Base-by-base conservation (phyloP, 73 alveolate genomes). In the Durusdinium trenchii region DNA sequence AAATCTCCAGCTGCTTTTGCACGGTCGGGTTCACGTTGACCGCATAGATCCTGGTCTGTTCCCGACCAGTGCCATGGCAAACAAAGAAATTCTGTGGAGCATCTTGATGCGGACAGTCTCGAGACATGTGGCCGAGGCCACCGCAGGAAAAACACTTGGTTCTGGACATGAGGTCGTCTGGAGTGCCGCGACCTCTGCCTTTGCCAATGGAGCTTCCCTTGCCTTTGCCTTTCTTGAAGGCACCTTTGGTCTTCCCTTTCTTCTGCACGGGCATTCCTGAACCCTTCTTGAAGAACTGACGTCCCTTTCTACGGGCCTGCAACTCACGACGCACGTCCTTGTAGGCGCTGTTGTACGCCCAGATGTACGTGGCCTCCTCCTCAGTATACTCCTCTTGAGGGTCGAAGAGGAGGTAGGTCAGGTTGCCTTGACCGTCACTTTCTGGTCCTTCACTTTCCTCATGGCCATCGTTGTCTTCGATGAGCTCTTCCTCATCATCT, bases 161-260 rank as follows among this genome's bases (percentile, higher is more conserved):
- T 51, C n/a, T 83, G 32, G 94, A 50, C 42, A 50, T 18, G 75
- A 83, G n/a, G 18, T 83, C 76, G 12, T 83, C 94, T 4, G 94
- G 94, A 0, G 94, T 83, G 0, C 75, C 76, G 1, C 75, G 35
- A 18, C 9, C 16, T 0, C 71, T 30, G 0, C 30, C 30, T 36
- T n/a, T 30, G 0, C 32, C 45, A 3, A 5, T 40, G 62, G 57
- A 18, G 38, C 20, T 45, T n/a, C 87, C 45, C 61, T 78, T 78
- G 87, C 87, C 87, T 32, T 78, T 78, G n/a, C 40, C 42, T 40
- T 5, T 10, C 36, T 47, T 47, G 28, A 43, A 3, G 50, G 14
- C 46, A 5, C 4, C 46, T 36, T 71, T 71, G 83, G n/a, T 48
- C 38, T n/a, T 71, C n/a, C 83, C 83, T 28, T 28, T 35, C 83